These are phyloP conservation scores for Podochytrium sp. DNA, from an alignment of 192 early-diverging fungal genomes.

Conservation along the genomic window DNA sequence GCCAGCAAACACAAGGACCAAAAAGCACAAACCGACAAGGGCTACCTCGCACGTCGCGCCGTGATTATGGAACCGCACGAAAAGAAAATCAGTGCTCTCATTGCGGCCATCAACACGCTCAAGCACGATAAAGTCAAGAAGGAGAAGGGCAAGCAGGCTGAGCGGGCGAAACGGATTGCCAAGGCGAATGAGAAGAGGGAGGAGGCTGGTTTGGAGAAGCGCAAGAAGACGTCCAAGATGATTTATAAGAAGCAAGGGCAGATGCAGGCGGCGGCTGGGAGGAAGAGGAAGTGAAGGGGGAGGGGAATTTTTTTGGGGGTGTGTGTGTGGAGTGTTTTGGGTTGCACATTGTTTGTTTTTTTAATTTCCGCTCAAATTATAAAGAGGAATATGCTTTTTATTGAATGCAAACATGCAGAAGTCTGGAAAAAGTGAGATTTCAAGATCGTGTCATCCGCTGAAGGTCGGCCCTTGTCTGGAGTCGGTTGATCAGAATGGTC, in stretches of 20 bases:
- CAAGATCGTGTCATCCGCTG: too few species aligned
- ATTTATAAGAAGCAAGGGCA: constrained; percentile 36
- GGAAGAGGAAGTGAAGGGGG: not conserved
- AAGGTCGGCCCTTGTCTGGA: too few species aligned
- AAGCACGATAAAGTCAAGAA: constrained; percentile 85
- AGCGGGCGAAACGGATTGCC: constrained; percentile 47
- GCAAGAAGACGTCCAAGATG: constrained; percentile 38
- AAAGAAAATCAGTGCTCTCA: constrained; percentile 79
- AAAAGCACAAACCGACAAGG: constrained; percentile 51
- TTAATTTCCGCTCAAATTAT: too few species aligned
- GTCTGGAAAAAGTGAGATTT: too few species aligned
- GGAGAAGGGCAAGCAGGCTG: constrained; percentile 62
- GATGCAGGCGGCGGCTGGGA: not conserved
- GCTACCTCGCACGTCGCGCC: constrained; percentile 68
- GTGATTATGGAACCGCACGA: constrained; percentile 92
- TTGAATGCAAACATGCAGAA: too few species aligned
- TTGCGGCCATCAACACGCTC: constrained; percentile 86
- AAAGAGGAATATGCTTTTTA: too few species aligned
- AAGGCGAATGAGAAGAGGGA: constrained; percentile 52
- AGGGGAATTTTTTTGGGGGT: too few species aligned
- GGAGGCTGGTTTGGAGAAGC: constrained; percentile 23
- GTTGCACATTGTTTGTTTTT: too few species aligned
- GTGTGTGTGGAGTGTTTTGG: too few species aligned
- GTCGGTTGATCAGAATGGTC: too few species aligned
- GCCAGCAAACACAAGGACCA: constrained; percentile 82